phyloP scores from a whole-genome alignment of 345 rosid genomes.

The Aurinia saxatilis region DNA sequence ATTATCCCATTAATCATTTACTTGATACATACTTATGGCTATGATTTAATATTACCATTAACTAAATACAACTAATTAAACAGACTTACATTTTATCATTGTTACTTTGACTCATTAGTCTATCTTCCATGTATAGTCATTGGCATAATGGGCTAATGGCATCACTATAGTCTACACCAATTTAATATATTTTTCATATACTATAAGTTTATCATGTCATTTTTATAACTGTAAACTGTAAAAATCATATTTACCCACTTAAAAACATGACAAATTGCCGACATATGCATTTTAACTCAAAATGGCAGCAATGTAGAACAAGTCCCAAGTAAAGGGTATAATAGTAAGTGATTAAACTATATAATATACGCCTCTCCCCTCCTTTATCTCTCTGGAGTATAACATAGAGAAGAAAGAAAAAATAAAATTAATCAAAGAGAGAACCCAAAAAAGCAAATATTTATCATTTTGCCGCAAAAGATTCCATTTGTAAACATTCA shows the following conservation, averaged over 20 bases:
- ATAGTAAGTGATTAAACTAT: not conserved
- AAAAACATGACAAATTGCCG: not conserved
- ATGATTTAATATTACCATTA: no score
- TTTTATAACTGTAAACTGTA: not conserved
- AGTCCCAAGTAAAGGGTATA: slow-evolving; percentile 5
- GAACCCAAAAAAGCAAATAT: not conserved
- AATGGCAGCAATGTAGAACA: slow-evolving; percentile 9
- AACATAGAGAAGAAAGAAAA: not conserved
- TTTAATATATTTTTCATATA: no score
- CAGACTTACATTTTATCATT: no score
- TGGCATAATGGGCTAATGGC: no score
- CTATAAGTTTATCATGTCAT: no score
- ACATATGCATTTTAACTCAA: not conserved
- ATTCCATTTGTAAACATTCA: not conserved
- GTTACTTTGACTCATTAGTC: no score
- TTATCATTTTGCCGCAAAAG: slow-evolving; percentile 9
- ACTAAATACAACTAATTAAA: no score
- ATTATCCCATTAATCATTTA: no score
- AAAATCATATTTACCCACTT: not conserved
- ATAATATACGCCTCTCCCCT: slow-evolving; percentile 4
- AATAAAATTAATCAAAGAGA: not conserved
- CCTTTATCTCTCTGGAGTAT: not conserved
- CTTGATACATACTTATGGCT: no score
- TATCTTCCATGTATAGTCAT: no score
- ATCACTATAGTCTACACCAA: no score